Evolutionary conservation across 2,329 filamentous ascomycete genomes (phyloP).

Genomic region (Calonectria multiphialidica): DNA sequence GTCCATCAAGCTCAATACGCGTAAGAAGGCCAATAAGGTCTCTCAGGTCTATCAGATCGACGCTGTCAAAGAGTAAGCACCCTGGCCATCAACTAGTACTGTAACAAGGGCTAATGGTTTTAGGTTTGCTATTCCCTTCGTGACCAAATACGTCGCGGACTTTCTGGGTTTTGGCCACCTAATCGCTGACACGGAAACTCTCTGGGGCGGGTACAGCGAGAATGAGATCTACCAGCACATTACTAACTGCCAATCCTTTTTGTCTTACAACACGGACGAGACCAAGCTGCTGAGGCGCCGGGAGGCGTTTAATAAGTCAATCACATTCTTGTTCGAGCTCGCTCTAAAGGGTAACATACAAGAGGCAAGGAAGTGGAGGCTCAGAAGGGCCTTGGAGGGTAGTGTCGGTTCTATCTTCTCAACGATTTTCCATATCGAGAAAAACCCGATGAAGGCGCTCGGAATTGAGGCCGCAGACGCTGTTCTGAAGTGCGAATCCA

Average conservation of each 20-base stretch:
- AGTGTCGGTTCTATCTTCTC: neutral
- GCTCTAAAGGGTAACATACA: constrained; percentile 28
- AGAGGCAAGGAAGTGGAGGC: constrained; percentile 27
- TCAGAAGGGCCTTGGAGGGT: neutral
- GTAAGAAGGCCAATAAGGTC: neutral
- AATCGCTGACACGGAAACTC: constrained; percentile 16
- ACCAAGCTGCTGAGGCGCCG: constrained; percentile 38
- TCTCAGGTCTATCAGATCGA: constrained; percentile 33
- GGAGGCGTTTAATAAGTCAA: constrained; percentile 34
- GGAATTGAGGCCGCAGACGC: constrained; percentile 26
- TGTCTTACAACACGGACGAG: constrained; percentile 38
- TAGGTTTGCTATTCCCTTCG: constrained; percentile 38
- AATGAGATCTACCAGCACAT: constrained; percentile 43
- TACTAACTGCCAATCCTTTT: constrained; percentile 40
- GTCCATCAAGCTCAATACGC: constrained; percentile 9
- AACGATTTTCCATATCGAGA: neutral
- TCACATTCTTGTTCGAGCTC: constrained; percentile 26
- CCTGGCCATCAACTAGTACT: too few relatives aligned
- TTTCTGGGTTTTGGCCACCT: constrained; percentile 37
- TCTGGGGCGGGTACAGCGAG: constrained; percentile 21
- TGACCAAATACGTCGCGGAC: constrained; percentile 36
- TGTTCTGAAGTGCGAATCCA: constrained; percentile 21
- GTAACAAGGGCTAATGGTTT: neutral
- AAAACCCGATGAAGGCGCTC: constrained; percentile 29
- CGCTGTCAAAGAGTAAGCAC: constrained; percentile 32